Evolutionary conservation across 345 rosid genomes (phyloP), one percentile per base, ranked within the genome.

Genomic region (Pistacia vera): DNA sequence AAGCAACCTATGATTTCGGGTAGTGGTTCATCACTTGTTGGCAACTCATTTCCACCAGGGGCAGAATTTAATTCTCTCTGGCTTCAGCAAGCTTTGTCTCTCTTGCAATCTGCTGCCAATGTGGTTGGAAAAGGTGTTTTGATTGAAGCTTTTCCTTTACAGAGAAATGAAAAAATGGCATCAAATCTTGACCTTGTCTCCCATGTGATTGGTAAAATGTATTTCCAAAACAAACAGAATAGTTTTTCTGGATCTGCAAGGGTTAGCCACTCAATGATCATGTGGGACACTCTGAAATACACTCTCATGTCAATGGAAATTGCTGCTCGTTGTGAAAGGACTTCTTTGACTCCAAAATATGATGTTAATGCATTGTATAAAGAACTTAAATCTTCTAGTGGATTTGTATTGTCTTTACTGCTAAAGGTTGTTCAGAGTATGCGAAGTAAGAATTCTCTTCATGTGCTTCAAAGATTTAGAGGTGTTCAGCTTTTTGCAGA

Each of bases 261-360:
- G 85, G 71, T 82, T 59, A 84, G 86, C 72, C 86, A 81, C 66
- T 85, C 91, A 66, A 77, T 90, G 78, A 79, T 92, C 65, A 86
- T 93, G 88, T 96, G 99, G 99, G 97, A 96, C 83, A 87, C 92
- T 62, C 97, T 96, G n/a, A 89, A 86, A 82, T 92, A 90, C 82
- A 89, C 99, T 58, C 90, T 96, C 63, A 84, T 87, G 71, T 91
- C 97, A 22, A 88, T 89, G 76, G 99, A 96, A 84, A 83, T 93
- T 83, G 86, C 92, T 74, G 84, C 90, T 70, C 97, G 99, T 49
- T 76, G 89, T 72, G 88, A 85, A 73, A 88, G 86, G 84, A 75
- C 83, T 36, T 78, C 86, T 49, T 12, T 86, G 83, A 77, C 69
- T 61, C 88, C 98, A 78, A 85, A 76, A 67, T 83, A 85, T 81